Base-by-base conservation (phyloP, 495 filamentous ascomycete species). In the Hypoxylon crocopeplum region DNA sequence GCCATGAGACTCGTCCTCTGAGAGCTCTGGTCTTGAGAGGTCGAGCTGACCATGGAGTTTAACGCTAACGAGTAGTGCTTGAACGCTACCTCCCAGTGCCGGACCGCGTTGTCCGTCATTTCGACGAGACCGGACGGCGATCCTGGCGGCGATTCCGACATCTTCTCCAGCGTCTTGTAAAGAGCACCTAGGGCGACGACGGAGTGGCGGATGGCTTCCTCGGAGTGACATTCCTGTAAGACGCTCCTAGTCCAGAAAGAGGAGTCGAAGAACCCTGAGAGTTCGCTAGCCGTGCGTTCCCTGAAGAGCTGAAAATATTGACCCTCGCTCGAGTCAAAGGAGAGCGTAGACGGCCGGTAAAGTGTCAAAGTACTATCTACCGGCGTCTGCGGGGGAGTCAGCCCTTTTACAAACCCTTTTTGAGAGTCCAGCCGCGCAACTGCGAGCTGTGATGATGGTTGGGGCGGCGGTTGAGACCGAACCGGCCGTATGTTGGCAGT, bases 181-280 rank as follows among this genome's bases (percentile, higher is more conserved):
- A 87, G 71, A 1, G 85, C 82, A 40, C 84, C 83, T 20, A 90
- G 71, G 32, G 86, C 86, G 11, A 88, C 76, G 1, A 88, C 79
- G 6, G 87, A 85, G 68, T 90, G 86, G 17, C 83, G 78, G 36
- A 90, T 84, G 3, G 82, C 77, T 3, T 86, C 75, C 64, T 88
- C 83, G 12, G 78, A 78, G 40, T 84, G 79, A 33, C 82, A 84
- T 56, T 84, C 83, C 64, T 85, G 83, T 27, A 87, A 69, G 8
- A 89, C 75, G 11, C 71, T 75, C 37, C 68, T 74, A 10, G 73
- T 80, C 86, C 85, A 89, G 55, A 88, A 86, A 5, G 79, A 81
- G 3, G 83, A 85, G 45, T 79, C 74, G 45, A 86, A 88, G 62
- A 84, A 84, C 2, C 86, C 85, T 0, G 84, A 81, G 24, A 89